Percentiles rank a stretch among this genome's conserved stretches.
These are phyloP conservation scores for Aspergillus sclerotialis DNA, from an alignment of 2,329 filamentous ascomycete species.

Conservation along the genomic window DNA sequence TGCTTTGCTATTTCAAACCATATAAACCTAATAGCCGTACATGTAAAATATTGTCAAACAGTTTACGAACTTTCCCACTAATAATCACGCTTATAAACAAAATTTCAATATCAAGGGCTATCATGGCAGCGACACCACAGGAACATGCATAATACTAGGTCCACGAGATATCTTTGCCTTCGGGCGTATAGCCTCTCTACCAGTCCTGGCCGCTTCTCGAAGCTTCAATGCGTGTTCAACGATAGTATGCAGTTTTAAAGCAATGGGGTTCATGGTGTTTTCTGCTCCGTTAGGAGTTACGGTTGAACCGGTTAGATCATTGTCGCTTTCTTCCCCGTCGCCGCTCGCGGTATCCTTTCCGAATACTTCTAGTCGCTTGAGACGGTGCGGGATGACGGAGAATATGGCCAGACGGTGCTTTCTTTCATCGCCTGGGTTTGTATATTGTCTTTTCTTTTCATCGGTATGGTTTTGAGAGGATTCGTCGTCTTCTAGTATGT, in stretches of 20 bases:
- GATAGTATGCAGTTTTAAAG: constrained; percentile 7
- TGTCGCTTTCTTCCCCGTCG: background rate
- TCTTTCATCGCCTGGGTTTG: constrained; percentile 1
- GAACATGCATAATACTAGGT: constrained; percentile 13
- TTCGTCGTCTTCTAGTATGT: constrained; percentile 19
- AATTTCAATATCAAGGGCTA: no score
- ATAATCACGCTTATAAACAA: no score
- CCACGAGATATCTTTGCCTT: constrained; percentile 1
- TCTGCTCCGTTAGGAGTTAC: background rate
- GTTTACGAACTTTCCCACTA: no score
- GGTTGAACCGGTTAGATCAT: background rate
- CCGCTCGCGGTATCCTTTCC: background rate
- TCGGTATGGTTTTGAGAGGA: constrained; percentile 4
- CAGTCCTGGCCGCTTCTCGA: constrained; percentile 10
- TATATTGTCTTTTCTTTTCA: constrained; percentile 10
- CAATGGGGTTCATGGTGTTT: background rate
- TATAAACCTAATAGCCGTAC: no score
- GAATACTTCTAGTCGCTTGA: background rate
- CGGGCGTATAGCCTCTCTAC: constrained; percentile 4
- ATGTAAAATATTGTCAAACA: no score
- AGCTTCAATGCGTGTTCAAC: constrained; percentile 9
- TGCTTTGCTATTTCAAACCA: no score
- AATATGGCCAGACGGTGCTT: background rate
- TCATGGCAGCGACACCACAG: constrained; percentile 11
- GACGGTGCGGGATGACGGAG: constrained; percentile 1